phyloP scores from a whole-genome alignment of 352 stramenopile species.

The Phytopythium chamaehyphon region DNA sequence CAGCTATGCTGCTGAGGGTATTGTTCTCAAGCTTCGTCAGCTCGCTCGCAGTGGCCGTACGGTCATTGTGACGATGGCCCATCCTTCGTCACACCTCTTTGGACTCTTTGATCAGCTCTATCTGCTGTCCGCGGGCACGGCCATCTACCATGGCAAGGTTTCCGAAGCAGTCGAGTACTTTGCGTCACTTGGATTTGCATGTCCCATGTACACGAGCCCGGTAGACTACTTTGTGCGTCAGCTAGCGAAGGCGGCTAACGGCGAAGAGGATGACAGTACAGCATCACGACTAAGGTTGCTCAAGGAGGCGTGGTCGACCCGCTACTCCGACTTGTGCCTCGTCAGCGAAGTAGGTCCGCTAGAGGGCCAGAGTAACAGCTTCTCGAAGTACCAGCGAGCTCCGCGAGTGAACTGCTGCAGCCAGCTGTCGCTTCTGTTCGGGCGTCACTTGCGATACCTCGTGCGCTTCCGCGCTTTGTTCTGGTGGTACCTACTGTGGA shows the following conservation, averaged over 20 bases:
- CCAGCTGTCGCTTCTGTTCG: slow-evolving; percentile 35
- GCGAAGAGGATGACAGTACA: slow-evolving; percentile 23
- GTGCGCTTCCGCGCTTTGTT: slow-evolving; percentile 31
- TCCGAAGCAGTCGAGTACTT: slow-evolving; percentile 54
- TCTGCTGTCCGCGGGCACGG: slow-evolving; percentile 40
- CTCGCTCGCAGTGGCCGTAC: slow-evolving; percentile 82
- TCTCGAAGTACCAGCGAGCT: neutral
- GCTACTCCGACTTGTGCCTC: slow-evolving; percentile 13
- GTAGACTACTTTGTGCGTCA: slow-evolving; percentile 65
- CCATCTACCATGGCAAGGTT: slow-evolving; percentile 57
- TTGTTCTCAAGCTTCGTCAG: slow-evolving; percentile 52
- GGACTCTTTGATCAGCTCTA: slow-evolving; percentile 56
- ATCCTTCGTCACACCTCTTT: slow-evolving; percentile 69
- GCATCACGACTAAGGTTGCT: slow-evolving; percentile 26
- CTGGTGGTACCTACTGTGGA: slow-evolving; percentile 34
- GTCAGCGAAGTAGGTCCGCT: slow-evolving; percentile 5
- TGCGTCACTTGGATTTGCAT: slow-evolving; percentile 38
- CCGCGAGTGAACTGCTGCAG: slow-evolving; percentile 18
- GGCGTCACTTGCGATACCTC: slow-evolving; percentile 37
- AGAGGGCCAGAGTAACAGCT: neutral
- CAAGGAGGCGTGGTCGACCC: slow-evolving; percentile 36
- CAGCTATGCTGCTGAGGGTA: slow-evolving; percentile 46
- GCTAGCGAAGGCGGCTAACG: slow-evolving; percentile 20
- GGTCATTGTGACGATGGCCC: slow-evolving; percentile 86
- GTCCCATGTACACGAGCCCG: slow-evolving; percentile 53